A percentile compares a stretch with the other conserved stretches of the same genome.
phyloP scores from a whole-genome alignment of 371 early-diverging fungal genomes.

The Coemansia sp. region DNA sequence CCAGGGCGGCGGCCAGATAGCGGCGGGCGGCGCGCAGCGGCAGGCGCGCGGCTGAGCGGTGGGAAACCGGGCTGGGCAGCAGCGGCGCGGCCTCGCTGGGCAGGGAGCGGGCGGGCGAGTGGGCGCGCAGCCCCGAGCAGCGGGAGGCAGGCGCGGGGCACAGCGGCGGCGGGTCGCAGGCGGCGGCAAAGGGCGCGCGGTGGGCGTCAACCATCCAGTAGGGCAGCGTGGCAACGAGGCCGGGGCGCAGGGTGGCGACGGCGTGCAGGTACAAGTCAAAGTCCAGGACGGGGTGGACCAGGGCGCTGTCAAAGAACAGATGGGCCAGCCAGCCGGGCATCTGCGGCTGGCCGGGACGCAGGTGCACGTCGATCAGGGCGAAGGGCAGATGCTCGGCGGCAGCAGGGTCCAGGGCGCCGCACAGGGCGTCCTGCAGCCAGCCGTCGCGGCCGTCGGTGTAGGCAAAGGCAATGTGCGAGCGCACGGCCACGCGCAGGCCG shows the following conservation, averaged over 20 bases:
- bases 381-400: conserved; percentile 12
- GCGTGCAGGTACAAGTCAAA: conserved; percentile 44
- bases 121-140: not conserved
- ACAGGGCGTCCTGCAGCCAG: conserved; percentile 15
- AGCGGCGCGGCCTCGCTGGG: conserved; percentile 17
- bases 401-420: not conserved
- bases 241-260: conserved; percentile 20
- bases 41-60: not conserved
- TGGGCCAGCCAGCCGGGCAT: conserved; percentile 42
- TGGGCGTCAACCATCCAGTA: conserved; percentile 45
- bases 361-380: conserved; percentile 28
- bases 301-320: conserved; percentile 36
- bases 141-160: conserved; percentile 1
- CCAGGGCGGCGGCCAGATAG: conserved; percentile 5
- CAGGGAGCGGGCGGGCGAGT: not conserved
- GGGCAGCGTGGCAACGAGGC: conserved; percentile 12
- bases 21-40: not conserved
- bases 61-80: conserved; percentile 8
- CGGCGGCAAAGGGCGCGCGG: conserved; percentile 7
- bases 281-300: conserved; percentile 44
- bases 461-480: conserved; percentile 12
- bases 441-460: not conserved
- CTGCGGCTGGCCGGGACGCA: conserved; percentile 2
- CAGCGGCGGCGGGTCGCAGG: not conserved
- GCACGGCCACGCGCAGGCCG: conserved; percentile 24